Conservation (phyloP, 2,329 filamentous ascomycete genomes). For the Trichoderma sp. region DNA sequence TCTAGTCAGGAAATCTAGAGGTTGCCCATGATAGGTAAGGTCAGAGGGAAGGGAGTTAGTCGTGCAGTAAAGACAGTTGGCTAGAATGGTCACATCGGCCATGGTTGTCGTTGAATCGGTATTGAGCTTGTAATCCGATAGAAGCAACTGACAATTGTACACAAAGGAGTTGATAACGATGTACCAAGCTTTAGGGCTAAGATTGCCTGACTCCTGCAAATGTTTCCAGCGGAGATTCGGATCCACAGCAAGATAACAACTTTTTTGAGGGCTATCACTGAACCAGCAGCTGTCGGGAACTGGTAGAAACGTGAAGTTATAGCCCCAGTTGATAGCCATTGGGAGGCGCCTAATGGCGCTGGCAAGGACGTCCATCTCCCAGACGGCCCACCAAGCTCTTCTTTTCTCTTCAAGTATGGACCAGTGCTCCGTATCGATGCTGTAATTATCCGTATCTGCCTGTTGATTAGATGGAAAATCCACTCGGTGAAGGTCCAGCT, state of each 20-base stretch:
- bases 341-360: neutral
- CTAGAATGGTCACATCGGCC: too few species aligned
- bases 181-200: neutral
- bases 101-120: too few species aligned
- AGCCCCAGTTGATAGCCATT: too few species aligned
- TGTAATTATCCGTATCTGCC: neutral
- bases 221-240: neutral
- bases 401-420: neutral
- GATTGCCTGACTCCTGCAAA: neutral
- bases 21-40: too few species aligned
- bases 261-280: too few species aligned
- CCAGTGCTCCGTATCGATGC: neutral
- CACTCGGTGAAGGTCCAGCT: neutral
- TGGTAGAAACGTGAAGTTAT: too few species aligned
- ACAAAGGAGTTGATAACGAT: neutral
- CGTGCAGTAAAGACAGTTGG: too few species aligned
- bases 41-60: too few species aligned
- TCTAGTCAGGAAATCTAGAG: too few species aligned
- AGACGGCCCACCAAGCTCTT: neutral
- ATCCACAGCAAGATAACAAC: neutral
- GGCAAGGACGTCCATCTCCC: neutral
- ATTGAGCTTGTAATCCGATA: too few species aligned
- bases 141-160: neutral
- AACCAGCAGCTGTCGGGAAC: too few species aligned
- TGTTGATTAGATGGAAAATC: neutral